Percentiles rank a stretch among this genome's conserved stretches.
These are phyloP conservation scores for Sequoia sempervirens DNA, from an alignment of 75 land plant species.

Conservation along the genomic window DNA sequence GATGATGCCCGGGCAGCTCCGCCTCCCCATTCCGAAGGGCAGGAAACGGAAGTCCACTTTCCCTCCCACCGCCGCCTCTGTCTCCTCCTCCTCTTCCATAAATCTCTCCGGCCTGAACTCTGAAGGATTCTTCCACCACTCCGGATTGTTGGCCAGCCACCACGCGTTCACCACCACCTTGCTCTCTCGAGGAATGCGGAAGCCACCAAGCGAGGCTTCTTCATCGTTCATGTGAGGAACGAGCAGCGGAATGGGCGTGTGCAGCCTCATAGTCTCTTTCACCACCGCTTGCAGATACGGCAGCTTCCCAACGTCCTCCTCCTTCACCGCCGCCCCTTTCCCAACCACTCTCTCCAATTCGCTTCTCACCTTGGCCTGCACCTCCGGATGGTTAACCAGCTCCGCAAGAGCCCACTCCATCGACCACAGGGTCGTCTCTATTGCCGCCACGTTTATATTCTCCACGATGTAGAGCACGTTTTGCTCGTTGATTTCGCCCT, in stretches of 20 bases:
- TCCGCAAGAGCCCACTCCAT: conserved; percentile 54
- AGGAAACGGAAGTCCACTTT: conserved; percentile 29
- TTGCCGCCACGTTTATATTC: conserved; percentile 42
- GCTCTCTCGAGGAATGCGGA: conserved; percentile 34
- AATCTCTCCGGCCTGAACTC: conserved; percentile 33
- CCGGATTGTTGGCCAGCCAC: conserved; percentile 36
- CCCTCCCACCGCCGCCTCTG: conserved; percentile 30
- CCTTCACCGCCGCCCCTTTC: conserved; percentile 13
- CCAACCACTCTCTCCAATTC: conserved; percentile 34
- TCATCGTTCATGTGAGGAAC: conserved; percentile 39
- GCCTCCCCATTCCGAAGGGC: conserved; percentile 32
- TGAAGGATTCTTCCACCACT: conserved; percentile 19
- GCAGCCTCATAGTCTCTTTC: background rate
- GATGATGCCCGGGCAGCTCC: conserved; percentile 37
- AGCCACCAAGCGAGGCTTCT: conserved; percentile 19
- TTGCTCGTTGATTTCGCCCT: conserved; percentile 31
- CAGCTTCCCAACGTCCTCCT: conserved; percentile 2
- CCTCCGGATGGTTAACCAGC: conserved; percentile 31
- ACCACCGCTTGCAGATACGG: conserved; percentile 2
- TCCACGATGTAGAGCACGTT: conserved; percentile 31
- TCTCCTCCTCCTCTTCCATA: conserved; percentile 27
- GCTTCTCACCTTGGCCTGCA: conserved; percentile 18
- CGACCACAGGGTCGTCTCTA: conserved; percentile 54
- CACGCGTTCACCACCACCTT: conserved; percentile 43
- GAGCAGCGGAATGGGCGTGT: conserved; percentile 40